Conservation (phyloP, 176 grass and related monocot species). For the Microstegium vimineum region DNA sequence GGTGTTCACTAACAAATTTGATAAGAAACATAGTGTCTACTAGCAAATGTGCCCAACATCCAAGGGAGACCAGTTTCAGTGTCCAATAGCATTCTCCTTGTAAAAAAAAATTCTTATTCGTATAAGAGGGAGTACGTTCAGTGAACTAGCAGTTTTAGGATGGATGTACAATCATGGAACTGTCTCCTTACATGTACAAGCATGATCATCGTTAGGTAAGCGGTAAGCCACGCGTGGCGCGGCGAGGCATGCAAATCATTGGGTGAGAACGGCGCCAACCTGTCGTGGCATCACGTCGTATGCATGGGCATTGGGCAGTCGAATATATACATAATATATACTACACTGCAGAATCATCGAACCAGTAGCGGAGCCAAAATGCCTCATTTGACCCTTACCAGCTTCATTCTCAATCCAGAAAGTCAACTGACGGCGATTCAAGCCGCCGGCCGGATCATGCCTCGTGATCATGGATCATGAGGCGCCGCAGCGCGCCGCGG, state of each 20-base stretch:
- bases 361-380: background rate
- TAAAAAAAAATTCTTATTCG: too few species aligned
- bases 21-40: too few species aligned
- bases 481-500: background rate
- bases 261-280: conserved; percentile 32
- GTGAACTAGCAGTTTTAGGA: background rate
- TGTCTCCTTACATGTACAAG: background rate
- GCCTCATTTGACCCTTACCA: background rate
- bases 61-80: too few species aligned
- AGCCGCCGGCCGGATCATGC: background rate
- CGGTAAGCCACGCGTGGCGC: background rate
- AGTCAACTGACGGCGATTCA: conserved; percentile 23
- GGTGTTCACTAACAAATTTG: too few species aligned
- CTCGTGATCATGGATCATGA: background rate
- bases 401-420: background rate
- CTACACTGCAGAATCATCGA: background rate
- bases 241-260: conserved; percentile 30
- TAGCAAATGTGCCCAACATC: too few species aligned
- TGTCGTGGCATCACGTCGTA: conserved; percentile 6
- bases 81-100: too few species aligned
- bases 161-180: background rate
- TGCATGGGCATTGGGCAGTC: background rate
- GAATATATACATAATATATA: too few species aligned
- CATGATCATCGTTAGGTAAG: background rate
- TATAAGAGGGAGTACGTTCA: too few species aligned